These are phyloP conservation scores for Chalaropsis thielavioides DNA, from an alignment of 2,329 filamentous ascomycete species.

Conservation along the genomic window DNA sequence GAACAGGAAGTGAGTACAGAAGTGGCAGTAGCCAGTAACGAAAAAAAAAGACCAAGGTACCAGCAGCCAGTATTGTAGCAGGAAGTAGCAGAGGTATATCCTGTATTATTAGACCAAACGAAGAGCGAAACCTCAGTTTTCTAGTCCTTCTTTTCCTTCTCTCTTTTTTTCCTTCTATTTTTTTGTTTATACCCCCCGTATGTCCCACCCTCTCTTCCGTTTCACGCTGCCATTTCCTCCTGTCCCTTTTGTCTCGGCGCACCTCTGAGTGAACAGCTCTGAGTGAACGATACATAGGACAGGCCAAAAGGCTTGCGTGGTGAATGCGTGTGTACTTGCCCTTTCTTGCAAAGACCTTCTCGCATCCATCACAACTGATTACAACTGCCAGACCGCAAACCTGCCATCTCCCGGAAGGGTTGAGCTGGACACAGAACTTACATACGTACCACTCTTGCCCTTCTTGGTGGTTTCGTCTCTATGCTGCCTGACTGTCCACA, in stretches of 20 bases:
- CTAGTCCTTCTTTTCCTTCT: too few species aligned
- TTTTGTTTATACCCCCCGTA: conserved; percentile 1
- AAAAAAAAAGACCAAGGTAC: background rate
- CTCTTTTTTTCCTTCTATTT: background rate
- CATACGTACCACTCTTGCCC: background rate
- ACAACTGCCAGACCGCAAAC: too few species aligned
- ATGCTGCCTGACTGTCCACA: background rate
- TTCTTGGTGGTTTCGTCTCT: background rate
- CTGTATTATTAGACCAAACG: background rate
- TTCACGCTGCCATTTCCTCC: background rate
- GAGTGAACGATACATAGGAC: background rate
- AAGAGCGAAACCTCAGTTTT: conserved; percentile 4
- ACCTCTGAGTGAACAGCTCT: background rate
- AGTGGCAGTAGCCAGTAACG: background rate
- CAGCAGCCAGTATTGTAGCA: background rate
- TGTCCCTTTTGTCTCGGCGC: background rate
- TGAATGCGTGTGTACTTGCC: background rate
- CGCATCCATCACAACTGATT: background rate
- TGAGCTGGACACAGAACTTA: background rate
- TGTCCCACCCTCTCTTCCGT: conserved; percentile 2
- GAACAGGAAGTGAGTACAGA: background rate
- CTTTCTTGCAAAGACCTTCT: background rate
- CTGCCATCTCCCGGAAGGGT: background rate
- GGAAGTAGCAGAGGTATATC: background rate
- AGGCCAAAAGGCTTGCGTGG: background rate